Base-by-base conservation (phyloP, 2,329 filamentous ascomycete genomes). In the Fusarium cicatricum region DNA sequence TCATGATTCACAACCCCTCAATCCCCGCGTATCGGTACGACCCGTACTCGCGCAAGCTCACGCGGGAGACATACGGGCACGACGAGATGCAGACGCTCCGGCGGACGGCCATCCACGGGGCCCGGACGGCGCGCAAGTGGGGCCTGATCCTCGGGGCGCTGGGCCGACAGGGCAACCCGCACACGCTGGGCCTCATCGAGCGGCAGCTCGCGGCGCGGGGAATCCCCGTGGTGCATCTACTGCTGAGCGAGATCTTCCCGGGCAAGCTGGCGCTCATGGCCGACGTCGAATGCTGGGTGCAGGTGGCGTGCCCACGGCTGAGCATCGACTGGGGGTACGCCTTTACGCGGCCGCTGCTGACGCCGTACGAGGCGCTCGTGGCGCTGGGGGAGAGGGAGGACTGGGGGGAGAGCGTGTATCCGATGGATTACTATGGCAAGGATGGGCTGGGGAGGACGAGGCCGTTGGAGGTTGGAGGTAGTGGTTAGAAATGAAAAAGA, bases 311-410 rank as follows among this genome's bases (percentile, higher is more conserved):
- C 76, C 95, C 95, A n/a, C 81, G 95, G 43, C 72, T 99, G 72
- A 98, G 94, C 74, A 99, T 99, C 65, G 95, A 99, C 77, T 99
- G 95, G 95, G 95, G 95, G 0, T 98, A 98, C 77, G 95, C 95
- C 1, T 99, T 99, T 71, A 85, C 92, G 1, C 79, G 91, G 40
- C 95, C 95, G 41, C 74, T 99, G 54, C 75, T 99, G 71, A 98
- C 94, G 46, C 94, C 95, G 2, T 97, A 99, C 67, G 95, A 99
- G 78, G 95, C 95, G 7, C 82, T 98, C 55, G 88, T 99, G 29
- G 91, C 92, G n/a, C 77, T 99, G 41, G 92, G 90, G 3, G 87
- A 87, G 58, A 85, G 84, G 62, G 84, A 95, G 64, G 90, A 90
- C 41, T 96, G 87, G 91, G 87, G 81, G 14, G 82, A 79, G 52